Conservation (phyloP, 2,329 filamentous ascomycete genomes). For the Fusarium dimerum region DNA sequence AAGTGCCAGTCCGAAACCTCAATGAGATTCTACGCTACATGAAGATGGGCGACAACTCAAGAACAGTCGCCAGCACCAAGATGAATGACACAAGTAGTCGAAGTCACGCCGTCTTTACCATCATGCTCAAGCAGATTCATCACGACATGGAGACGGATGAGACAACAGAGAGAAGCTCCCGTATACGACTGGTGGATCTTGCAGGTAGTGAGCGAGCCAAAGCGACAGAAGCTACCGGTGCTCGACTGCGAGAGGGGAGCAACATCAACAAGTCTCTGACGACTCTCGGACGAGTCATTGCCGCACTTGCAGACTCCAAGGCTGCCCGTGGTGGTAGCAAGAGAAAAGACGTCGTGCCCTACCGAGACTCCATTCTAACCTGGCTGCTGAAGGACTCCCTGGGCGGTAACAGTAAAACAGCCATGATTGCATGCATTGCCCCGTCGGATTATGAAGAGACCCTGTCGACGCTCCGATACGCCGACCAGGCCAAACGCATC, state of each 20-base stretch:
- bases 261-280: slow-evolving; percentile 99
- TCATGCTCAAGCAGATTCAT: slow-evolving; percentile 97
- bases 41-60: slow-evolving; percentile 83
- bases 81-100: slow-evolving; percentile 99
- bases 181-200: slow-evolving; percentile 92
- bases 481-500: slow-evolving; percentile 96
- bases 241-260: slow-evolving; percentile 86
- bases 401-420: slow-evolving; percentile 96
- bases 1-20: slow-evolving; percentile 86
- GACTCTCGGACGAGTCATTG: slow-evolving; percentile 92
- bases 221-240: slow-evolving; percentile 90
- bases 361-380: slow-evolving; percentile 81
- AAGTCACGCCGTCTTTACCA: slow-evolving; percentile 96
- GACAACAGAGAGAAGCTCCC: slow-evolving; percentile 90
- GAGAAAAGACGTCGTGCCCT: slow-evolving; percentile 72
- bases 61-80: slow-evolving; percentile 91
- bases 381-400: slow-evolving; percentile 95
- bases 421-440: slow-evolving; percentile 98
- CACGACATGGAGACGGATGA: slow-evolving; percentile 97
- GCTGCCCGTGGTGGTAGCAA: slow-evolving; percentile 54
- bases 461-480: slow-evolving; percentile 91
- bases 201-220: slow-evolving; percentile 95
- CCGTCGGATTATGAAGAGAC: slow-evolving; percentile 98
- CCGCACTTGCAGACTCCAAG: slow-evolving; percentile 77
- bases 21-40: slow-evolving; percentile 87